Base-by-base conservation (phyloP, 139 green algal genomes). In the Chlamydomonas urium region DNA sequence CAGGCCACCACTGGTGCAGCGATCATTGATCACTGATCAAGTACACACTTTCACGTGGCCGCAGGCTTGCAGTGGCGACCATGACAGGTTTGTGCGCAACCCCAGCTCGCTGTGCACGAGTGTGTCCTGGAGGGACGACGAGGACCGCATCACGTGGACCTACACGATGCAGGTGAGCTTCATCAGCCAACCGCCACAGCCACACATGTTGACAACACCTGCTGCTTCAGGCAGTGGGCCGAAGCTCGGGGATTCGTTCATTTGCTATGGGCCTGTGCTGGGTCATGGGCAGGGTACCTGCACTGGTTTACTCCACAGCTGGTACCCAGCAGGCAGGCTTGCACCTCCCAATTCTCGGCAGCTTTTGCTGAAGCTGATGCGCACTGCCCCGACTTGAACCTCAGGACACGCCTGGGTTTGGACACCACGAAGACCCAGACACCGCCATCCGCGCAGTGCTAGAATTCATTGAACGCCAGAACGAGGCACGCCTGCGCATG, bases 141-240 rank as follows among this genome's bases (percentile, higher is more conserved):
- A 89, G 38, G 86, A 92, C 78, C 71, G 83, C n/a, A 71, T 88
- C 37, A 87, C 86, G 58, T 93, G 88, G 88, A 77, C 89, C 14
- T 91, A 91, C 73, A 79, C 81, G 65, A 82, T 88, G 26, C 81
- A 88, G 76, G 76, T 83, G 61, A n/a, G n/a, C 4, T 38, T 65
- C 21, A 31, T 65, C 19, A 65, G 19, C 21, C 56, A 53, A 17
- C 14, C 14, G 45, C 14, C 14, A 53, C 17, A 53, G 14, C 17
- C 45, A 53, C 45, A 53, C 45, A 53, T 29, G 26, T 17, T 10
- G 47, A 24, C 65, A 17, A 6, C 38, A 26, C 42, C 8, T 26
- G 2, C 6, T 17, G 38, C 38, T 31, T 23, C 6, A 24, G 14
- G 28, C 48, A 60, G n/a, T 8, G 14, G 48, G n/a, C 17, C n/a